These are phyloP conservation scores for Alternaria sp. DNA, from an alignment of 2,329 filamentous ascomycete genomes.

Conservation along the genomic window DNA sequence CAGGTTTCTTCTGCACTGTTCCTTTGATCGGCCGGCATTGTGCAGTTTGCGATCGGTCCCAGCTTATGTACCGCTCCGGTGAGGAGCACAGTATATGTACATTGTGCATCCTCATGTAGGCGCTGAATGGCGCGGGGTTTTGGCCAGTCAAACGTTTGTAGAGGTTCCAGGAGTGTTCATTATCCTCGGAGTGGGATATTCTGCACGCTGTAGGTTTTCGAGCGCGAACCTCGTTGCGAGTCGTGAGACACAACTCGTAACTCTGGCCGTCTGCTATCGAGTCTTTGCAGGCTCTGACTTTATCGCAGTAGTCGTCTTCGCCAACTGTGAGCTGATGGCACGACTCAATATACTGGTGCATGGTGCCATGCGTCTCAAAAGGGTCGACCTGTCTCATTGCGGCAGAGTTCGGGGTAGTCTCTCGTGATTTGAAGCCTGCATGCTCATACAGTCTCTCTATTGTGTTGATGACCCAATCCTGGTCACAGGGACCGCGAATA, in stretches of 20 bases:
- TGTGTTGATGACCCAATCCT: slow-evolving; percentile 55
- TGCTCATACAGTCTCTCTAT: slow-evolving; percentile 39
- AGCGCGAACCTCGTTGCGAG: slow-evolving; percentile 68
- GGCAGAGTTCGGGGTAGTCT: slow-evolving; percentile 37
- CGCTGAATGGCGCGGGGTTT: slow-evolving; percentile 85
- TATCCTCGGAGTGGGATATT: slow-evolving; percentile 41
- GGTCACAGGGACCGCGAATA: slow-evolving; percentile 55
- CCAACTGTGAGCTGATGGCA: slow-evolving; percentile 21
- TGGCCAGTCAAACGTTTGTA: slow-evolving; percentile 72
- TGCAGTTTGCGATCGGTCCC: slow-evolving; percentile 65
- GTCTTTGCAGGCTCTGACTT: slow-evolving; percentile 73
- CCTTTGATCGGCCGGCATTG: slow-evolving; percentile 96
- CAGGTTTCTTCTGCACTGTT: slow-evolving; percentile 79
- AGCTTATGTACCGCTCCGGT: slow-evolving; percentile 86
- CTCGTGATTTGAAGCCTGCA: slow-evolving; percentile 34
- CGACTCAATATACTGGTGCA: slow-evolving; percentile 36
- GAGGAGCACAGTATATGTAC: slow-evolving; percentile 79
- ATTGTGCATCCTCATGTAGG: slow-evolving; percentile 71
- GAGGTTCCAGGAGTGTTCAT: slow-evolving; percentile 65
- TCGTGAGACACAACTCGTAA: slow-evolving; percentile 85
- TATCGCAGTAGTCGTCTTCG: slow-evolving; percentile 62
- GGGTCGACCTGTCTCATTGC: slow-evolving; percentile 33
- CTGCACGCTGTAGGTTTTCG: slow-evolving; percentile 28
- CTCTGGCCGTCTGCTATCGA: slow-evolving; percentile 78
- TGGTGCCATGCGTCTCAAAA: slow-evolving; percentile 37